Percentiles rank a stretch among this genome's conserved stretches.
phyloP scores from a whole-genome alignment of 495 filamentous ascomycete species.

The Neurospora terricola region DNA sequence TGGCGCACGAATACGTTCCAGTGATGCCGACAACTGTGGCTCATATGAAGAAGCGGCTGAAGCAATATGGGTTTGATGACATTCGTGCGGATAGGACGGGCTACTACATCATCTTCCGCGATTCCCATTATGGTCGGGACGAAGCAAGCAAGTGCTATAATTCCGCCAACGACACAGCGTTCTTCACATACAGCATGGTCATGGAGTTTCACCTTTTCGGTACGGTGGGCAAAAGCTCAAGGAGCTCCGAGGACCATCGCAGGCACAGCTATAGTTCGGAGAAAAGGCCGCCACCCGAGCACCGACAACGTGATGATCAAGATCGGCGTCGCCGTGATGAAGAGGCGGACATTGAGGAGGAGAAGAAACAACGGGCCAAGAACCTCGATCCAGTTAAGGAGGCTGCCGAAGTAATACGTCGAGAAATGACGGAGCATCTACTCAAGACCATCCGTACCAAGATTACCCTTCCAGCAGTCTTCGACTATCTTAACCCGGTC shows the following conservation, averaged over 20 bases:
- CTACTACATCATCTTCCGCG: slow-evolving; percentile 84
- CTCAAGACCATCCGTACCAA: slow-evolving; percentile 77
- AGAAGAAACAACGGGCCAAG: slow-evolving; percentile 71
- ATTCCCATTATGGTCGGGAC: slow-evolving; percentile 60
- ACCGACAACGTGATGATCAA: slow-evolving; percentile 39
- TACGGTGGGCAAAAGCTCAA: slow-evolving; percentile 53
- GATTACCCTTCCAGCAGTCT: slow-evolving; percentile 71
- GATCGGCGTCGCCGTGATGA: slow-evolving; percentile 45
- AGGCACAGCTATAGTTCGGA: slow-evolving; percentile 24
- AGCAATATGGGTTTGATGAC: slow-evolving; percentile 62
- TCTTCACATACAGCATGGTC: slow-evolving; percentile 89
- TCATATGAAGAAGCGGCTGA: slow-evolving; percentile 80
- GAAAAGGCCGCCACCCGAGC: slow-evolving; percentile 29
- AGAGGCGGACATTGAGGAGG: slow-evolving; percentile 70
- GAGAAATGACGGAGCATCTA: slow-evolving; percentile 76
- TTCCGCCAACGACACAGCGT: slow-evolving; percentile 57
- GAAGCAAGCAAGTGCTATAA: slow-evolving; percentile 70
- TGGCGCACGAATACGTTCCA: slow-evolving; percentile 75
- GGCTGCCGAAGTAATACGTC: slow-evolving; percentile 62
- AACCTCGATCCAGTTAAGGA: slow-evolving; percentile 80
- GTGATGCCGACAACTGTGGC: slow-evolving; percentile 73
- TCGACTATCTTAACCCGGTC: slow-evolving; percentile 73
- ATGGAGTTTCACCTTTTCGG: slow-evolving; percentile 73
- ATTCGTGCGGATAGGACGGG: slow-evolving; percentile 75
- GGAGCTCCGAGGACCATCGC: slow-evolving; percentile 25